These are phyloP conservation scores for Lodderomyces parapsilosis DNA, from an alignment of 1,139 yeast genomes.

Conservation along the genomic window DNA sequence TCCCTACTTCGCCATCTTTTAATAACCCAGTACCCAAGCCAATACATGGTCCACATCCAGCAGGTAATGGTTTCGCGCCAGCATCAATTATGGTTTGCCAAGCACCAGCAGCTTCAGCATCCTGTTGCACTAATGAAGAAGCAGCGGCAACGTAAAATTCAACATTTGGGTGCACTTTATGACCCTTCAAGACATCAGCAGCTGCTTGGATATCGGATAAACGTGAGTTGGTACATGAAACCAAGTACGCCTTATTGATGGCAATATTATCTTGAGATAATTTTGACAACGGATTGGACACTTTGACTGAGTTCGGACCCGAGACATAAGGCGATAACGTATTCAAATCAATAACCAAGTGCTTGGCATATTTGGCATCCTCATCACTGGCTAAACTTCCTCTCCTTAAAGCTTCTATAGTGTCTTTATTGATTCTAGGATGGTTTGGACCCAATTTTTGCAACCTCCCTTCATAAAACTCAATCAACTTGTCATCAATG, in stretches of 20 bases:
- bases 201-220: conserved; percentile 93
- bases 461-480: conserved; percentile 75
- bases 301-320: conserved; percentile 96
- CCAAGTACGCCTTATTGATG: conserved; percentile 91
- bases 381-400: conserved; percentile 57
- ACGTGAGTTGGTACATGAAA: conserved; percentile 96
- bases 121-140: conserved; percentile 86
- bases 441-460: conserved; percentile 72
- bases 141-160: conserved; percentile 98
- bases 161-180: conserved; percentile 81
- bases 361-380: conserved; percentile 86
- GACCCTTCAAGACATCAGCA: conserved; percentile 78
- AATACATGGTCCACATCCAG: conserved; percentile 99
- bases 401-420: conserved; percentile 50
- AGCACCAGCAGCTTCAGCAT: conserved; percentile 86
- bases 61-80: conserved; percentile 93
- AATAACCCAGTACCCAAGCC: conserved; percentile 94
- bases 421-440: conserved; percentile 70
- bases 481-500: conserved; percentile 71
- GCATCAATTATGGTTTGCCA: conserved; percentile 90
- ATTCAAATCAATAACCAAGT: conserved; percentile 75
- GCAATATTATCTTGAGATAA: conserved; percentile 70
- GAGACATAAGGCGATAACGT: conserved; percentile 88
- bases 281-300: conserved; percentile 75
- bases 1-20: conserved; percentile 96